A percentile compares a stretch with the other conserved stretches of the same genome.
Conservation (phyloP, 495 filamentous ascomycete genomes). For the Neurospora africana region DNA sequence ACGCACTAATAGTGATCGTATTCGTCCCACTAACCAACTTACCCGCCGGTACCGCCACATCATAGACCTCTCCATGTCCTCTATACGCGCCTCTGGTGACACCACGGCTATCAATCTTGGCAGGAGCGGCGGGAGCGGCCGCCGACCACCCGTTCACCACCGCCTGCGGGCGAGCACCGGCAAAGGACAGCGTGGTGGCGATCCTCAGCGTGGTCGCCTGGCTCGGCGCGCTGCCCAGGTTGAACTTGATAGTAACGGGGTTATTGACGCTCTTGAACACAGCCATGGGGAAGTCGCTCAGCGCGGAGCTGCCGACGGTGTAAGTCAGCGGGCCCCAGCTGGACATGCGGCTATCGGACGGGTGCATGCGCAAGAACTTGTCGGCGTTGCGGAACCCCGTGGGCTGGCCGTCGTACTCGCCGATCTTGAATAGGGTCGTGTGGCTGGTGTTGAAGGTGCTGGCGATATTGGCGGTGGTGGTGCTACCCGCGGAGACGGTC, state of each 20-base stretch:
- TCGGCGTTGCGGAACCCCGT: constrained; percentile 56
- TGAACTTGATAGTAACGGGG: constrained; percentile 52
- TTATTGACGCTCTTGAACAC: constrained; percentile 52
- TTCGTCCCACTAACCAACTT: constrained; percentile 48
- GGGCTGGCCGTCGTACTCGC: constrained; percentile 52
- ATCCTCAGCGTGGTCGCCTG: constrained; percentile 48
- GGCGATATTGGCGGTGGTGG: constrained; percentile 43
- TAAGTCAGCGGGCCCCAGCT: constrained; percentile 49
- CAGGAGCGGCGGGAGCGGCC: constrained; percentile 41
- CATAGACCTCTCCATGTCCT: constrained; percentile 51
- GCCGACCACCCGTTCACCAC: constrained; percentile 42
- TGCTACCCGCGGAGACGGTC: constrained; percentile 43
- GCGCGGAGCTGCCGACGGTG: constrained; percentile 42
- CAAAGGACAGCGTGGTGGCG: constrained; percentile 53
- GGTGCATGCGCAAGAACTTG: constrained; percentile 57
- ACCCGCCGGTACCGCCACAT: constrained; percentile 42
- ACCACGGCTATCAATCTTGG: constrained; percentile 53
- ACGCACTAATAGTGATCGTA: constrained; percentile 50
- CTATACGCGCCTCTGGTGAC: constrained; percentile 56
- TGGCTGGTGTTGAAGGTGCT: constrained; percentile 28
- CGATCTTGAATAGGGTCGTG: constrained; percentile 52
- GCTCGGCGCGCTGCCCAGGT: constrained; percentile 36
- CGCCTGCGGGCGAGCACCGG: constrained; percentile 39
- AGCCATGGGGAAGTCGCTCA: constrained; percentile 53
- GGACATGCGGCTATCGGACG: constrained; percentile 50